Percentiles rank a stretch among this genome's conserved stretches.
These are phyloP conservation scores for Fragaria iinumae DNA, from an alignment of 306 rosid genomes.

Conservation along the genomic window DNA sequence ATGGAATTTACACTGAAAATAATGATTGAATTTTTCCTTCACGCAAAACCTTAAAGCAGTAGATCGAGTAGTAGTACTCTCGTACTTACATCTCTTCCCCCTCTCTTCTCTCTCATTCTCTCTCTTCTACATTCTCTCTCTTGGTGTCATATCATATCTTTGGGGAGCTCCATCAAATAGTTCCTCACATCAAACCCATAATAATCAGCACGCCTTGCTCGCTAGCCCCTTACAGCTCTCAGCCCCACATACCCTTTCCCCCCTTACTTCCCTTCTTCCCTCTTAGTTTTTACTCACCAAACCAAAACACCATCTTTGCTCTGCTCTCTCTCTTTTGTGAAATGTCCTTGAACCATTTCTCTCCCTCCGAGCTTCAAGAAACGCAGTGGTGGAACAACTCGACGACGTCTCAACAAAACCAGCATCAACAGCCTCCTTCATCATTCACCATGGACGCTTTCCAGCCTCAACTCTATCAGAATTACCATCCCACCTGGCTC, in stretches of 20 bases:
- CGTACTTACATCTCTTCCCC: conserved; percentile 21
- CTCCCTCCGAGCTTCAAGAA: conserved; percentile 48
- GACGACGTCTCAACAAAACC: conserved; percentile 13
- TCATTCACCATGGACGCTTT: conserved; percentile 30
- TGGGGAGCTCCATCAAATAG: conserved; percentile 49
- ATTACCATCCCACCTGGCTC: conserved; percentile 24
- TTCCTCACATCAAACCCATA: conserved; percentile 56
- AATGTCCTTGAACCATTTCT: conserved; percentile 57
- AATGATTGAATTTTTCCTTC: conserved; percentile 37
- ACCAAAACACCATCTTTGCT: not conserved
- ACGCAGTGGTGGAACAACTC: conserved; percentile 42
- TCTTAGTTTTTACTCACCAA: not conserved
- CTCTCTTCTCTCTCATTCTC: conserved; percentile 8
- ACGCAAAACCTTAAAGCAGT: conserved; percentile 52
- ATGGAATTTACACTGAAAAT: conserved; percentile 36
- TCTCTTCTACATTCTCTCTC: conserved; percentile 29
- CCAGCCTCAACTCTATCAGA: conserved; percentile 13
- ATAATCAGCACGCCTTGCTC: conserved; percentile 52
- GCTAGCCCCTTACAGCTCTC: not conserved
- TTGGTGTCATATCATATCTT: conserved; percentile 46
- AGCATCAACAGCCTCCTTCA: not conserved
- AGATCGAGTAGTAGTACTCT: conserved; percentile 23
- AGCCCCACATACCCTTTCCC: conserved; percentile 10
- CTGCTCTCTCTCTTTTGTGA: not conserved
- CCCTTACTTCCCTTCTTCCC: not conserved